These are phyloP conservation scores for Dioszegia hungarica DNA, from an alignment of 768 basidiomycete species.

Conservation along the genomic window DNA sequence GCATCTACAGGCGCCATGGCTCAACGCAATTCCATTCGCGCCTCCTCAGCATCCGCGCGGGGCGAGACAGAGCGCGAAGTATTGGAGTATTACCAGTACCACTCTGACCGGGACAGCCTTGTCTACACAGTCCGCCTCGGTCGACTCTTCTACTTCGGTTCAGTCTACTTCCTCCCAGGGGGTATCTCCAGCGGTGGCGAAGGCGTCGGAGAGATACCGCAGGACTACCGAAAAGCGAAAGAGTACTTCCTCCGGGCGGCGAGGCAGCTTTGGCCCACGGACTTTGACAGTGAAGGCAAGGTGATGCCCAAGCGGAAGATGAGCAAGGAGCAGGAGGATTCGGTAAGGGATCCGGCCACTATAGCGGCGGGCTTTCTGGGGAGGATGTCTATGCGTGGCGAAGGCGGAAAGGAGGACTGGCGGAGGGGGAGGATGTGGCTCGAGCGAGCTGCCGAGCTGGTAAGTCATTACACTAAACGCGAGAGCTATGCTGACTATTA, in stretches of 20 bases:
- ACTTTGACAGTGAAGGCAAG: slow-evolving; percentile 25
- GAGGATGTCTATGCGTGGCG: slow-evolving; percentile 88
- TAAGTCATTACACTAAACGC: slow-evolving; percentile 15
- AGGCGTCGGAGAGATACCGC: slow-evolving; percentile 81
- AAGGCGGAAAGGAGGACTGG: slow-evolving; percentile 75
- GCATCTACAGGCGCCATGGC: slow-evolving; percentile 77
- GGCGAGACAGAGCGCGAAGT: slow-evolving; percentile 94
- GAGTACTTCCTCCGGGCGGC: slow-evolving; percentile 82
- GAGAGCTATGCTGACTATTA: slow-evolving; percentile 40
- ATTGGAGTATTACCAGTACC: slow-evolving; percentile 91
- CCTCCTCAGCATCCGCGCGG: slow-evolving; percentile 72
- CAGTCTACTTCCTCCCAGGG: slow-evolving; percentile 72
- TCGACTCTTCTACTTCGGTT: slow-evolving; percentile 94
- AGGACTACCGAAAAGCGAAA: slow-evolving; percentile 69
- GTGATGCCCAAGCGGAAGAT: slow-evolving; percentile 43
- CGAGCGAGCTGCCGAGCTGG: slow-evolving; percentile 61
- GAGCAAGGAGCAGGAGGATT: slow-evolving; percentile 47
- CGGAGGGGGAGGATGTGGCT: slow-evolving; percentile 87
- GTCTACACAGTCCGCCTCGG: slow-evolving; percentile 87
- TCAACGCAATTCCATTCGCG: slow-evolving; percentile 71
- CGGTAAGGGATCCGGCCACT: slow-evolving; percentile 61
- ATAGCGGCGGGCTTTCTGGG: slow-evolving; percentile 83
- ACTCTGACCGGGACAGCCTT: slow-evolving; percentile 84
- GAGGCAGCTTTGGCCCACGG: slow-evolving; percentile 71
- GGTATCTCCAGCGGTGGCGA: slow-evolving; percentile 83